A percentile compares a stretch with the other conserved stretches of the same genome.
Conservation (phyloP, 345 rosid genomes). For the Salix koriyanagi region DNA sequence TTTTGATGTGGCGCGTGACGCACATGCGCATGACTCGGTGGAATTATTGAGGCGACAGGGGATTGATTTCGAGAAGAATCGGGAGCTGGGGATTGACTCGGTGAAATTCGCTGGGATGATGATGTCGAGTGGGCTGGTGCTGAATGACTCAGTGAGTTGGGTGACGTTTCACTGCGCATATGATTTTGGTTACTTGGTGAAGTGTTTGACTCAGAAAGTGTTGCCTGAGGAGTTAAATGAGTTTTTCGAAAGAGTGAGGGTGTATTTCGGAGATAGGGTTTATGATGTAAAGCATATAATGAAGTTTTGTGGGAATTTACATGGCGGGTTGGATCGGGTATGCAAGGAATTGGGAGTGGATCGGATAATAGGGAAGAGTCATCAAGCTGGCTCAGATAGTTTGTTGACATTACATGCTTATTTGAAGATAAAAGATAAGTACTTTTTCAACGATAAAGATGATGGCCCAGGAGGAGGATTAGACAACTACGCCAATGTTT, state of each 20-base stretch:
- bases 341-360: conserved; percentile 50
- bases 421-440: conserved; percentile 60
- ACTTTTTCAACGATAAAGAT: conserved; percentile 23
- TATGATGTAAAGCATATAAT: conserved; percentile 82
- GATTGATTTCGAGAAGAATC: conserved; percentile 64
- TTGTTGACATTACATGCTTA: conserved; percentile 85
- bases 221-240: conserved; percentile 48
- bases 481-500: conserved; percentile 69
- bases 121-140: conserved; percentile 82
- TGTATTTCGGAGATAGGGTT: conserved; percentile 55
- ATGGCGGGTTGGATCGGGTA: conserved; percentile 74
- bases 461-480: conserved; percentile 37
- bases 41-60: conserved; percentile 75
- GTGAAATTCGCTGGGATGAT: conserved; percentile 62
- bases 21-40: conserved; percentile 77
- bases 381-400: conserved; percentile 91
- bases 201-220: conserved; percentile 60
- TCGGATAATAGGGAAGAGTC: conserved; percentile 77
- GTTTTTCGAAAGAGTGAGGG: conserved; percentile 42
- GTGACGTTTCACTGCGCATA: conserved; percentile 93
- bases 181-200: conserved; percentile 85
- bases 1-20: conserved; percentile 57
- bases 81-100: conserved; percentile 52
- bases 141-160: conserved; percentile 76
- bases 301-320: conserved; percentile 54